These are phyloP conservation scores for Trichoderma sp. DNA, from an alignment of 2,329 filamentous ascomycete genomes.

Conservation along the genomic window DNA sequence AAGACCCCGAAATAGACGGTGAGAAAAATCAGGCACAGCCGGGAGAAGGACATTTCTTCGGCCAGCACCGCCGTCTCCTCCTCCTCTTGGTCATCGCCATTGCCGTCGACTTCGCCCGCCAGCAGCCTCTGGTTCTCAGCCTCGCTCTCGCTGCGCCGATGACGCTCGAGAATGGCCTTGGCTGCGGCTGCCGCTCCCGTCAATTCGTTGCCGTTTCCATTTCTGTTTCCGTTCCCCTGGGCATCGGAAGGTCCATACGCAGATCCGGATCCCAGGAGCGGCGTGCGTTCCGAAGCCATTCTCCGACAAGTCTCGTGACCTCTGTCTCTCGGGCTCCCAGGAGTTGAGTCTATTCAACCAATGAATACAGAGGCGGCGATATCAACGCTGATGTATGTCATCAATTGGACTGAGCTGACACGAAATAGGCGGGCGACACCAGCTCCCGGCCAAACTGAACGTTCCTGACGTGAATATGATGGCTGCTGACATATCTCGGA, in stretches of 20 bases:
- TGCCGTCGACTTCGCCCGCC: not conserved
- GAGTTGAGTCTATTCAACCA: too few species aligned
- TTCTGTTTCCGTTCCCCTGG: too few species aligned
- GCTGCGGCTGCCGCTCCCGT: constrained; percentile 20
- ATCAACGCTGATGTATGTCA: too few species aligned
- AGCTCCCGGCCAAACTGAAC: too few species aligned
- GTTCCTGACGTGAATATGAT: too few species aligned
- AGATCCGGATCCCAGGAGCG: constrained; percentile 33
- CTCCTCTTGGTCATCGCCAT: constrained; percentile 35
- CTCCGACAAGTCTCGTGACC: not conserved
- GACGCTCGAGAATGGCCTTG: constrained; percentile 20
- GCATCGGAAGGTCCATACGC: not conserved
- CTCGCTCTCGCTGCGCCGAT: constrained; percentile 5
- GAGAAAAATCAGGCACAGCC: constrained; percentile 58
- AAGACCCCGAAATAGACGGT: constrained; percentile 62
- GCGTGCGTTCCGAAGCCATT: constrained; percentile 35
- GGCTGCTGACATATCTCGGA: too few species aligned
- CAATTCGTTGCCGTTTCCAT: not conserved
- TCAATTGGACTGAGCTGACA: too few species aligned
- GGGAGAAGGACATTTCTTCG: constrained; percentile 51
- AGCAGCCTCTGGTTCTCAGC: constrained; percentile 1
- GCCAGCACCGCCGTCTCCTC: constrained; percentile 53
- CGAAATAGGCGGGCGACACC: too few species aligned
- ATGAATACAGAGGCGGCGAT: too few species aligned
- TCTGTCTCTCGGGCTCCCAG: too few species aligned